phyloP scores from a whole-genome alignment of 345 rosid genomes.

The Eucalyptus globulus region DNA sequence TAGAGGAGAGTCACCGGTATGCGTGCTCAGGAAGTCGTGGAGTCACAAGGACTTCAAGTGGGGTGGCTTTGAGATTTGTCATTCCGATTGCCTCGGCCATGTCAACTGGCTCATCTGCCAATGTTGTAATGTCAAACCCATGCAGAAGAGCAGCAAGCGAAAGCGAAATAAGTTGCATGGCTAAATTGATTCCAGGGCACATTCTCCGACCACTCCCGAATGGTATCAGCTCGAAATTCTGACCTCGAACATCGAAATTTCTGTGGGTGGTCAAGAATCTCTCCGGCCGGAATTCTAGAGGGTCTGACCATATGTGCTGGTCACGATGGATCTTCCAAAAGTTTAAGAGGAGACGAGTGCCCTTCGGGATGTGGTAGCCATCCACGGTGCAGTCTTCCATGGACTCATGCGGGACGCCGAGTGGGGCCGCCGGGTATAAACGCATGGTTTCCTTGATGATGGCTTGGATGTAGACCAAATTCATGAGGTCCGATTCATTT shows the following conservation, averaged over 20 bases:
- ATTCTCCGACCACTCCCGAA: constrained; percentile 23
- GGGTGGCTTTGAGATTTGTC: constrained; percentile 10
- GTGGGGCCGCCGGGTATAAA: constrained; percentile 15
- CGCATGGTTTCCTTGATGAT: constrained; percentile 28
- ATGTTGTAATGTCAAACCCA: constrained; percentile 8
- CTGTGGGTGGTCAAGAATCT: constrained; percentile 15
- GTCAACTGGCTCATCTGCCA: constrained; percentile 4
- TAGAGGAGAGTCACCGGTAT: not conserved
- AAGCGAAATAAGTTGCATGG: constrained; percentile 11
- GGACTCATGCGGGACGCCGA: constrained; percentile 18
- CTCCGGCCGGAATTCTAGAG: constrained; percentile 15
- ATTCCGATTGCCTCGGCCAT: constrained; percentile 9
- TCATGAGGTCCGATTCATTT: constrained; percentile 8
- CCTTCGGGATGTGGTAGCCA: constrained; percentile 15
- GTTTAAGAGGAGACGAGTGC: constrained; percentile 14
- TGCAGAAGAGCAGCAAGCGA: constrained; percentile 17
- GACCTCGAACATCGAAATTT: constrained; percentile 12
- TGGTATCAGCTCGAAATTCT: constrained; percentile 18
- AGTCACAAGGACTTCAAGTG: constrained; percentile 4
- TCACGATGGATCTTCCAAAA: constrained; percentile 17
- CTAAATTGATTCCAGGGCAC: constrained; percentile 24
- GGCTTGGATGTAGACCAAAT: constrained; percentile 16
- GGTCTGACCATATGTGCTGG: constrained; percentile 11
- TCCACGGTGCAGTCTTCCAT: constrained; percentile 13
- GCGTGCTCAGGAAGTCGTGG: not conserved